Base-by-base conservation (phyloP, 2,329 filamentous ascomycete genomes). In the Penicillium vulpinum region DNA sequence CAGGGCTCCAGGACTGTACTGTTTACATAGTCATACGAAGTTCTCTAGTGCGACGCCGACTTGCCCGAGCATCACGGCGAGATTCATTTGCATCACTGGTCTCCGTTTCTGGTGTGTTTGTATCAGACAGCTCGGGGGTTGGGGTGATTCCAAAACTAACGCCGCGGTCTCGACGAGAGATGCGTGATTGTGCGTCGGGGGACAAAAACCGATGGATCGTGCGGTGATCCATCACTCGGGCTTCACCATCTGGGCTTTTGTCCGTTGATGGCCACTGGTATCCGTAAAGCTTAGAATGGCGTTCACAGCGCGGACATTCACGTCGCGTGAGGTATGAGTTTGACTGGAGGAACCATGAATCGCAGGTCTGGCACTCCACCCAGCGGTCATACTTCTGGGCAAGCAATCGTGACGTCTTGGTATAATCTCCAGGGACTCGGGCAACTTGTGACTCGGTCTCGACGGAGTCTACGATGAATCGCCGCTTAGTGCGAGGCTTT, bases 191-290 rank as follows among this genome's bases (percentile, higher is more conserved):
- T 54, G 92, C 87, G 2, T 87, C 83, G 0, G 85, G 80, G 24
- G 86, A 83, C 6, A 97, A 77, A 67, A 96, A 97, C 0, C 93
- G 88, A 73, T 97, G 90, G 4, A 97, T 83, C 0, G 83, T 87
- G n/a, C 93, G 83, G 70, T 97, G 92, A 70, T 97, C 93, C 58
- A 94, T 81, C 0, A 96, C 79, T 6, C 85, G 74, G 64, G 85
- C 80, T 60, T 86, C 82, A 9, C 84, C 87, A 70, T 97, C 94
- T 16, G 85, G 85, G 0, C 90, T 90, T 26, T 88, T 88, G 58
- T 96, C 89, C 0, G 94, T 97, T 79, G 99, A 97, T 6, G 94
- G 94, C 94, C 94, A 99, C 56, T 89, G 82, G 70, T 90, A 97
- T 0, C 95, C 95, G 71, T 97, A 99, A 0, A 99, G 78, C 77